Evolutionary conservation across 23 red algal species (phyloP).

Genomic region (Gracilaria caudata): DNA sequence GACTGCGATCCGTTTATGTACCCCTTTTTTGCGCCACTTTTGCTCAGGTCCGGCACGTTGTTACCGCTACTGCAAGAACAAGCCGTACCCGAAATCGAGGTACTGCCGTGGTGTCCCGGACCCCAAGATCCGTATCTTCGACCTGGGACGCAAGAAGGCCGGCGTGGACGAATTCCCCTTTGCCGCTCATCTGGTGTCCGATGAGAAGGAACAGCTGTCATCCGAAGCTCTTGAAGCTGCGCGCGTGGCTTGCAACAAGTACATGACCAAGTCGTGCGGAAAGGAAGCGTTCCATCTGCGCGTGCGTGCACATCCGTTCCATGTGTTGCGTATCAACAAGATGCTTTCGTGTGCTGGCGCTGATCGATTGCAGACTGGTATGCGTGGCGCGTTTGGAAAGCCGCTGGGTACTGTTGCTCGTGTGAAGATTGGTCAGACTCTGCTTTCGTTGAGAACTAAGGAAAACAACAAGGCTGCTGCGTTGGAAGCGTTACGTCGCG

Average conservation of each 20-base stretch:
- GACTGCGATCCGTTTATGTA: slow-evolving; percentile 1
- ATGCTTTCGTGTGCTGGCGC: slow-evolving; percentile 99
- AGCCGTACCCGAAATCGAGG: slow-evolving; percentile 99
- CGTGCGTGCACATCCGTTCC: slow-evolving; percentile 96
- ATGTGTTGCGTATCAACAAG: slow-evolving; percentile 99
- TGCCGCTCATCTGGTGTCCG: slow-evolving; percentile 92
- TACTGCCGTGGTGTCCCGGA: slow-evolving; percentile 99
- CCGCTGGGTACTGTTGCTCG: slow-evolving; percentile 97
- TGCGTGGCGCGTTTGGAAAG: slow-evolving; percentile 99
- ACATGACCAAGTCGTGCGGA: slow-evolving; percentile 87
- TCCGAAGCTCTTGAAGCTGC: slow-evolving; percentile 96
- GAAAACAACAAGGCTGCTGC: slow-evolving; percentile 79
- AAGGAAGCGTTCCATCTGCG: slow-evolving; percentile 99
- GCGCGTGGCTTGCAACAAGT: slow-evolving; percentile 97
- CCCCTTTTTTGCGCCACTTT: not conserved
- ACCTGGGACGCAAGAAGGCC: slow-evolving; percentile 95
- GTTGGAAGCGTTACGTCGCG: slow-evolving; percentile 90
- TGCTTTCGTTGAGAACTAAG: slow-evolving; percentile 85
- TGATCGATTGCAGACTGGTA: slow-evolving; percentile 99
- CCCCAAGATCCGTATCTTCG: slow-evolving; percentile 98
- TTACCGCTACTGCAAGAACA: slow-evolving; percentile 99
- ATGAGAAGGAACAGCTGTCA: slow-evolving; percentile 98
- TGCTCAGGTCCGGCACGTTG: slow-evolving; percentile 85
- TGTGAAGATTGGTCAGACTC: slow-evolving; percentile 96
- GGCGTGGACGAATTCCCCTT: slow-evolving; percentile 92